phyloP scores from a whole-genome alignment of 1,139 yeast species.

The Fermentozyma sake region DNA sequence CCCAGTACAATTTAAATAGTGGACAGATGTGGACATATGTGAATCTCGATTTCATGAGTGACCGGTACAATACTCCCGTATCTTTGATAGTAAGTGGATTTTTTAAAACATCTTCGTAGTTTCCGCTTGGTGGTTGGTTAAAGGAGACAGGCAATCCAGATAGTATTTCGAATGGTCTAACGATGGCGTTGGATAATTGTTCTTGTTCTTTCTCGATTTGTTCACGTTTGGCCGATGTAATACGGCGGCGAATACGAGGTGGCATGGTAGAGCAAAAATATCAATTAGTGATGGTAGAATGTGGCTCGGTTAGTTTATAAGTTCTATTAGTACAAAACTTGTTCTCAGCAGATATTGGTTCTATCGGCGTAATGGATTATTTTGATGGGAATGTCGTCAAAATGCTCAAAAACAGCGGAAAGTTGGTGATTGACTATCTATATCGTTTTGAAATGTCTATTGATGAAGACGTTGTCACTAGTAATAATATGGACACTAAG shows the following conservation, averaged over 20 bases:
- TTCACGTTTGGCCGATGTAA: constrained; percentile 43
- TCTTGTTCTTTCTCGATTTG: constrained; percentile 47
- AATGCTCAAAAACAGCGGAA: no score
- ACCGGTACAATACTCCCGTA: constrained; percentile 64
- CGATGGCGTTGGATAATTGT: constrained; percentile 37
- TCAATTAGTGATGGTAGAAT: background rate
- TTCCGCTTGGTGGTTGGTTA: constrained; percentile 55
- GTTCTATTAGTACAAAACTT: no score
- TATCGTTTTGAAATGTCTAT: background rate
- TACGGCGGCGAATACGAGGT: constrained; percentile 44
- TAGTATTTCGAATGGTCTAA: constrained; percentile 63
- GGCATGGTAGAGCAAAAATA: constrained; percentile 28
- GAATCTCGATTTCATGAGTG: constrained; percentile 70
- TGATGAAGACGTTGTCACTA: no score
- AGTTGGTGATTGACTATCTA: no score
- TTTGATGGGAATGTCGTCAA: no score
- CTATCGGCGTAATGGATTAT: no score
- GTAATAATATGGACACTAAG: no score
- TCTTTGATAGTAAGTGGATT: constrained; percentile 71
- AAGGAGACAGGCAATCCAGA: constrained; percentile 70
- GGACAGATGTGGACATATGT: constrained; percentile 67
- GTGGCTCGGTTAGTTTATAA: no score
- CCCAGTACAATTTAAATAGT: constrained; percentile 79
- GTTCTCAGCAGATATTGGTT: no score
- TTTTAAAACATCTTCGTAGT: constrained; percentile 46